Evolutionary conservation across 352 stramenopile species (phyloP).

Genomic region (Globisporangium paddicum): DNA sequence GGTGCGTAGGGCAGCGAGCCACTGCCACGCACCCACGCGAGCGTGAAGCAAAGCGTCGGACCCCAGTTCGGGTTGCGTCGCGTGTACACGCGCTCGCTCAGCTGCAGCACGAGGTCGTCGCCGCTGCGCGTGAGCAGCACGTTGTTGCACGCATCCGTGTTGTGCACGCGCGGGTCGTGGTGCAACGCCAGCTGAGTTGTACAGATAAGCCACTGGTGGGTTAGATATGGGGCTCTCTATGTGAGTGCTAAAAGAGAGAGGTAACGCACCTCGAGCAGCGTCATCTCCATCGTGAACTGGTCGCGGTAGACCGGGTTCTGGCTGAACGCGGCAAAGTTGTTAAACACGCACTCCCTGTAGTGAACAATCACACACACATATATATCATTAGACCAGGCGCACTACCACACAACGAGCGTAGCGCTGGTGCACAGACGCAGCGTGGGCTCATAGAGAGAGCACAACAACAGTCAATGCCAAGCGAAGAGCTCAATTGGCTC

Average conservation of each 20-base stretch:
- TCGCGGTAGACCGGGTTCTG: constrained; percentile 1
- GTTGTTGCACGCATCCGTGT: constrained; percentile 10
- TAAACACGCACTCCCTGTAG: not conserved
- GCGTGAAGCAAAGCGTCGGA: constrained; percentile 5
- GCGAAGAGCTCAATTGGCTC: too few relatives aligned
- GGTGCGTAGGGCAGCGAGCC: not conserved
- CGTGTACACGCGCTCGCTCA: constrained; percentile 11
- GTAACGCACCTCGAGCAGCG: constrained; percentile 5
- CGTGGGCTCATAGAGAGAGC: not conserved
- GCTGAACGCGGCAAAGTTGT: constrained; percentile 8
- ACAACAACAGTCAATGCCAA: not conserved
- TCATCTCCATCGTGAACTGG: constrained; percentile 11
- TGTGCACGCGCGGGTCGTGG: constrained; percentile 10
- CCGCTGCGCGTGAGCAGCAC: constrained; percentile 6
- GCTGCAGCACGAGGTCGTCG: constrained; percentile 8
- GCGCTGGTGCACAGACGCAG: too few relatives aligned
- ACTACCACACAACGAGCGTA: not conserved
- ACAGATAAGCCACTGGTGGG: not conserved
- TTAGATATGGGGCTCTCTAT: not conserved
- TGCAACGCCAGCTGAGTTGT: constrained; percentile 1
- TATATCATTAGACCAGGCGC: not conserved
- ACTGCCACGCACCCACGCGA: constrained; percentile 7
- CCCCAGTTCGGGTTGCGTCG: constrained; percentile 8
- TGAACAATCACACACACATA: not conserved
- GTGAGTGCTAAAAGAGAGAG: not conserved